Evolutionary conservation across 352 stramenopile genomes (phyloP).

Genomic region (Pythium folliculosum): DNA sequence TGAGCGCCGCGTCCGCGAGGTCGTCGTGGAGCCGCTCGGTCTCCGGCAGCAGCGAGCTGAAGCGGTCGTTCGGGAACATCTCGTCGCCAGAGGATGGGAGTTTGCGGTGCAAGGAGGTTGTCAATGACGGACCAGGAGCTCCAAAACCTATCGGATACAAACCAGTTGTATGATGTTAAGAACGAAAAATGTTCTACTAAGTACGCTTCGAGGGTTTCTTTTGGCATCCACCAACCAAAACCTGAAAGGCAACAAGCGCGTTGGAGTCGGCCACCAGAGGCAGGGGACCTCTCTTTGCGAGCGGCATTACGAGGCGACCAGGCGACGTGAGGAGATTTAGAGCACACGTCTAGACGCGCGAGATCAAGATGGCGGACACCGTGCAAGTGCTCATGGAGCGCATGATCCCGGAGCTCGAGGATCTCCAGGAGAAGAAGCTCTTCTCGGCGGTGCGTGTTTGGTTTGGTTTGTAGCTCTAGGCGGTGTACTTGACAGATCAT

Average conservation of each 20-base stretch:
- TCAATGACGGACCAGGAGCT: background rate
- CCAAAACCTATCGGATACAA: slow-evolving; percentile 13
- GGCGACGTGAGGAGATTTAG: background rate
- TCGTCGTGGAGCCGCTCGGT: slow-evolving; percentile 72
- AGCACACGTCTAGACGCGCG: slow-evolving; percentile 2
- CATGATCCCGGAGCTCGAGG: slow-evolving; percentile 94
- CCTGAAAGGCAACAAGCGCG: slow-evolving; percentile 14
- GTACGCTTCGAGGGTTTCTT: slow-evolving; percentile 4
- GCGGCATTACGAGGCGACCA: background rate
- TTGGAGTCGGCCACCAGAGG: background rate
- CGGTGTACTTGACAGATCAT: background rate
- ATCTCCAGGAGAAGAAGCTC: slow-evolving; percentile 86
- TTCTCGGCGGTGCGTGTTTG: slow-evolving; percentile 51
- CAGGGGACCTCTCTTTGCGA: background rate
- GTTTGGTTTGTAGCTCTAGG: background rate
- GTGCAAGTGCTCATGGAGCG: slow-evolving; percentile 94
- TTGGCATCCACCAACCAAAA: slow-evolving; percentile 34
- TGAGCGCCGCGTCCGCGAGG: slow-evolving; percentile 41
- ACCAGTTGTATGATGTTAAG: slow-evolving; percentile 1
- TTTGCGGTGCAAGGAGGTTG: background rate
- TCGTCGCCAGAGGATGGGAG: slow-evolving; percentile 4
- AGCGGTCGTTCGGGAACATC: slow-evolving; percentile 84
- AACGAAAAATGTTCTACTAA: background rate
- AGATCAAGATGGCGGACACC: slow-evolving; percentile 87
- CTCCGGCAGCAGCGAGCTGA: slow-evolving; percentile 75